These are phyloP conservation scores for Bromus sterilis DNA, from an alignment of 176 grass and related monocot species.

Conservation along the genomic window DNA sequence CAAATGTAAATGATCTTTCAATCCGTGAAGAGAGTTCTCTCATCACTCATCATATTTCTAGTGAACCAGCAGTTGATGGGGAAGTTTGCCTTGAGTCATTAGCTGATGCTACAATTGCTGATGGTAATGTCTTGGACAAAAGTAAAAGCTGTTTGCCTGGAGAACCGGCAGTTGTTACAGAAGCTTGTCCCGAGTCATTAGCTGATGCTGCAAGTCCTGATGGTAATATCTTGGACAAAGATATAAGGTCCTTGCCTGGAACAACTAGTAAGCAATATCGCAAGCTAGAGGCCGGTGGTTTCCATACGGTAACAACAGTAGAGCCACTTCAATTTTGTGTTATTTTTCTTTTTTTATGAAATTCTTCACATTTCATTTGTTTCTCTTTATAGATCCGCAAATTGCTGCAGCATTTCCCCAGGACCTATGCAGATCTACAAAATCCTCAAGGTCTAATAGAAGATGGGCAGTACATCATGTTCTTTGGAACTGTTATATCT, in stretches of 20 bases:
- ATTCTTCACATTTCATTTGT: conserved; percentile 2
- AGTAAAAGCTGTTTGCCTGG: conserved; percentile 48
- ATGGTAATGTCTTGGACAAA: conserved; percentile 54
- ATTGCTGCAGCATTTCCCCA: conserved; percentile 94
- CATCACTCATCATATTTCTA: not conserved
- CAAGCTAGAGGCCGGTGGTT: conserved; percentile 66
- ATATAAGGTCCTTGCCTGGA: conserved; percentile 54
- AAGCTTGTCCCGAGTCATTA: not conserved
- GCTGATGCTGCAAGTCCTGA: conserved; percentile 17
- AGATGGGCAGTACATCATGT: conserved; percentile 85
- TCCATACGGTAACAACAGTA: conserved; percentile 60
- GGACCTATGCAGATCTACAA: conserved; percentile 78
- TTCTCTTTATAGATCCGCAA: conserved; percentile 62
- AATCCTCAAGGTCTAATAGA: conserved; percentile 69
- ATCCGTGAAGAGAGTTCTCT: conserved; percentile 26
- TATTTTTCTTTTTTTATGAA: conserved; percentile 1
- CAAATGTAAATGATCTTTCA: conserved; percentile 16
- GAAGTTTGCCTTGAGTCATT: conserved; percentile 6
- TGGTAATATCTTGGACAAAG: conserved; percentile 56
- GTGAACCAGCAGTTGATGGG: conserved; percentile 20
- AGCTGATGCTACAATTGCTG: conserved; percentile 18
- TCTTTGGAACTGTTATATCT: conserved; percentile 65
- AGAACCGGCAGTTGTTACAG: conserved; percentile 19
- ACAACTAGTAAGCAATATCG: conserved; percentile 47
- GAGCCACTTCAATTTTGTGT: conserved; percentile 4